phyloP scores from a whole-genome alignment of 192 early-diverging fungal genomes.

The Oehlia diaphana region DNA sequence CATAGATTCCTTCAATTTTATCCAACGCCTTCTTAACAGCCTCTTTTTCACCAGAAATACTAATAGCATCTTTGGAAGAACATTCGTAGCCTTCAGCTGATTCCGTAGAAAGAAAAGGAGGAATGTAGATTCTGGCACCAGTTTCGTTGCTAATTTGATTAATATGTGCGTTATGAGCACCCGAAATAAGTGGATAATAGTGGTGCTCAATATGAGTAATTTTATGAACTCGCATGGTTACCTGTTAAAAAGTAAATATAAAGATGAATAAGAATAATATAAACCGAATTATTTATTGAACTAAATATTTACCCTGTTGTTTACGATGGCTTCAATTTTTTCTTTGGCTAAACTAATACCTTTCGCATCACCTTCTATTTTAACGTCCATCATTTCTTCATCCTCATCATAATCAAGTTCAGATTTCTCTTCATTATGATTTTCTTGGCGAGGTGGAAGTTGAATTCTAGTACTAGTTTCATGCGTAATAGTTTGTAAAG shows the following conservation, averaged over 20 bases:
- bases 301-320: conserved; percentile 55
- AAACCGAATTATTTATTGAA: not conserved
- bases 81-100: conserved; percentile 37
- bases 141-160: conserved; percentile 61
- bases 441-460: conserved; percentile 61
- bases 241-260: conserved; percentile 35
- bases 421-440: conserved; percentile 37
- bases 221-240: conserved; percentile 68
- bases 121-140: conserved; percentile 77
- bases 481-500: conserved; percentile 70
- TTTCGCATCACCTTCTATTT: conserved; percentile 81
- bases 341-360: conserved; percentile 83
- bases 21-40: conserved; percentile 67
- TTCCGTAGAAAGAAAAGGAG: conserved; percentile 53
- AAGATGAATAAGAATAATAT: not conserved
- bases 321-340: conserved; percentile 79
- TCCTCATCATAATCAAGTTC: conserved; percentile 57
- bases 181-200: conserved; percentile 83
- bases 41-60: conserved; percentile 78
- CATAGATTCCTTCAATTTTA: conserved; percentile 56
- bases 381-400: conserved; percentile 65
- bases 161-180: conserved; percentile 65
- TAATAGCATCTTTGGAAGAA: conserved; percentile 52
- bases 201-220: conserved; percentile 67
- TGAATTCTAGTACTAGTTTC: conserved; percentile 76